phyloP scores from a whole-genome alignment of 495 filamentous ascomycete species.

The Xylaria grammica region DNA sequence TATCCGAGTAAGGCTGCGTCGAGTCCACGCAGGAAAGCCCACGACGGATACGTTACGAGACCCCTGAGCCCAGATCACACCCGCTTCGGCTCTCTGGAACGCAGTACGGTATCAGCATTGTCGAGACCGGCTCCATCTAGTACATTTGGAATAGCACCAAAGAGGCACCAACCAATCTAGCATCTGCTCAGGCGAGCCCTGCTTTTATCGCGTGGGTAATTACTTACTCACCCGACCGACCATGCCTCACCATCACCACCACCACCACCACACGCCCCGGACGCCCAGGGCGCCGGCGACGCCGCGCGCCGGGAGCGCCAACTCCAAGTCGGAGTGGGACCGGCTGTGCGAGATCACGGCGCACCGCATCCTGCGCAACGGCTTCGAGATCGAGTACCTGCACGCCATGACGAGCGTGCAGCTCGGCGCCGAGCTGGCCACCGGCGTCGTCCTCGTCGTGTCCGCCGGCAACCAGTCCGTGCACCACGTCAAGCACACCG shows the following conservation, averaged over 20 bases:
- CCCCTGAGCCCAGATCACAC: not conserved
- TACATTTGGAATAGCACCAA: not conserved
- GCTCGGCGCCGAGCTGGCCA: slow-evolving; percentile 15
- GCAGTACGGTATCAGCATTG: not conserved
- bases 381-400: slow-evolving; percentile 18
- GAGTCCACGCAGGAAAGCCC: not conserved
- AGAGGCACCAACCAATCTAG: not conserved
- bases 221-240: not conserved
- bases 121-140: not conserved
- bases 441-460: slow-evolving; percentile 17
- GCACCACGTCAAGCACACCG: not conserved
- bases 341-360: slow-evolving; percentile 20
- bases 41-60: not conserved
- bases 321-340: not conserved
- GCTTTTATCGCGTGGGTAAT: too few relatives aligned
- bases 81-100: too few relatives aligned
- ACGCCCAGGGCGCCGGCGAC: not conserved
- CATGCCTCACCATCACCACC: not conserved
- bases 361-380: slow-evolving; percentile 19
- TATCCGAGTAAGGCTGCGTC: not conserved
- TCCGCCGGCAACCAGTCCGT: slow-evolving; percentile 12
- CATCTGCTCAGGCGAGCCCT: too few relatives aligned
- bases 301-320: not conserved
- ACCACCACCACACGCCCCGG: not conserved
- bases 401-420: slow-evolving; percentile 13